phyloP scores from a whole-genome alignment of 2,329 filamentous ascomycete genomes.

The Phaeosphaeriaceae sp. region DNA sequence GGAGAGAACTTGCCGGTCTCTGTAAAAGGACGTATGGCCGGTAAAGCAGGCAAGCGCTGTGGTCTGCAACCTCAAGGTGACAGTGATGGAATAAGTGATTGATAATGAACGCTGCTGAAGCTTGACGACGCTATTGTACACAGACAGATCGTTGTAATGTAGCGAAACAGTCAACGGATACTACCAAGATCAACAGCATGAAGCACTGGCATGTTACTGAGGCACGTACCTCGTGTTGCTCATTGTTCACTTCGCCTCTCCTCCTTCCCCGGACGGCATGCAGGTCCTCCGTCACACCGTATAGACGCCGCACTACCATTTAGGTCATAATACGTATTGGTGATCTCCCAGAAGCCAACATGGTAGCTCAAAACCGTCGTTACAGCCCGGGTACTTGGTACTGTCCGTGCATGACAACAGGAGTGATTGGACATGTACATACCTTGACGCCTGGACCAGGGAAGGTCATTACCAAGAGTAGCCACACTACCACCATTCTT shows the following conservation, averaged over 20 bases:
- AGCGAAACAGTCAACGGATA: background rate
- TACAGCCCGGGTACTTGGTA: slow-evolving; percentile 12
- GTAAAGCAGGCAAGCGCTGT: background rate
- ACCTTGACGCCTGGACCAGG: slow-evolving; percentile 5
- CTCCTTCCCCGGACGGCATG: slow-evolving; percentile 28
- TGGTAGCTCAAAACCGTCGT: slow-evolving; percentile 12
- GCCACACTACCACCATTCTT: slow-evolving; percentile 4
- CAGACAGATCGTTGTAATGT: background rate
- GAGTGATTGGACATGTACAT: slow-evolving; percentile 5
- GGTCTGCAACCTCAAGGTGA: background rate
- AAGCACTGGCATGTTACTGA: background rate
- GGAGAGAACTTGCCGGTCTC: slow-evolving; percentile 7
- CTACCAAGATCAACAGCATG: background rate
- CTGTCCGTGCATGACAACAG: slow-evolving; percentile 1
- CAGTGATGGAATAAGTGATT: background rate
- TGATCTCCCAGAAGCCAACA: slow-evolving; percentile 14
- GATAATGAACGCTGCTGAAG: background rate
- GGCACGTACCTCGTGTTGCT: slow-evolving; percentile 20
- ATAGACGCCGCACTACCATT: slow-evolving; percentile 18
- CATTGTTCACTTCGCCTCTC: slow-evolving; percentile 24
- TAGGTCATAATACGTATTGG: slow-evolving; percentile 17
- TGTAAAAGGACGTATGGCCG: background rate
- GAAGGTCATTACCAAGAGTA: slow-evolving; percentile 5
- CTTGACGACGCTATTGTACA: background rate
- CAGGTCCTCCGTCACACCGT: slow-evolving; percentile 24